Evolutionary conservation across 2,329 filamentous ascomycete species (phyloP).

Genomic region (Epichloe sibirici): DNA sequence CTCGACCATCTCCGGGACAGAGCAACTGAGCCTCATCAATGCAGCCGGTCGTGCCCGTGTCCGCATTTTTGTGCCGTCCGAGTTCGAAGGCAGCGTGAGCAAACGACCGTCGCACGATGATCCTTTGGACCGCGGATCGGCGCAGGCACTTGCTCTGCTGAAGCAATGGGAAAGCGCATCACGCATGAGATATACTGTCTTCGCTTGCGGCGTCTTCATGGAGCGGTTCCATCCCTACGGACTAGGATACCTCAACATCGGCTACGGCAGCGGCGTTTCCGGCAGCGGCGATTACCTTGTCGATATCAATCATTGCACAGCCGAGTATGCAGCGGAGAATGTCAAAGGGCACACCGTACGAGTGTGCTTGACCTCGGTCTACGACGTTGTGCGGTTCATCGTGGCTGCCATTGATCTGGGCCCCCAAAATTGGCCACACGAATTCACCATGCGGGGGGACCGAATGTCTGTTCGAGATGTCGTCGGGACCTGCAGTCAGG

Average conservation of each 20-base stretch:
- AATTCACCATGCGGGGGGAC: constrained; percentile 59
- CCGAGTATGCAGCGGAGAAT: constrained; percentile 48
- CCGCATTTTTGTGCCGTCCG: constrained; percentile 59
- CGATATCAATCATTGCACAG: constrained; percentile 43
- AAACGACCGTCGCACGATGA: constrained; percentile 40
- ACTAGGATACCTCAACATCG: constrained; percentile 46
- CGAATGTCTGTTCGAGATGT: constrained; percentile 48
- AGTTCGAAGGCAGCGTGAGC: constrained; percentile 56
- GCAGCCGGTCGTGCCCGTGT: constrained; percentile 55
- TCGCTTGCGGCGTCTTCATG: constrained; percentile 65
- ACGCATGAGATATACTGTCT: constrained; percentile 55
- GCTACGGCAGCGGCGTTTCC: constrained; percentile 38
- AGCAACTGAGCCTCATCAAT: constrained; percentile 61
- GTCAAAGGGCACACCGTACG: constrained; percentile 35
- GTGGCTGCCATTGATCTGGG: constrained; percentile 55
- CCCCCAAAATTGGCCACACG: constrained; percentile 48
- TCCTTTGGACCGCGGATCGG: constrained; percentile 48
- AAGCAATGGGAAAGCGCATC: constrained; percentile 37
- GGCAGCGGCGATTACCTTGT: constrained; percentile 54
- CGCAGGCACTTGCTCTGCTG: constrained; percentile 43
- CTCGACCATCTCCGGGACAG: constrained; percentile 54
- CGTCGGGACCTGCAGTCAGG: constrained; percentile 34
- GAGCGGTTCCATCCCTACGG: constrained; percentile 61
- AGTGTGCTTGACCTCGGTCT: constrained; percentile 55
- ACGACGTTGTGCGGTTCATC: constrained; percentile 60